Percentiles rank a stretch among this genome's conserved stretches.
Evolutionary conservation across 2,329 filamentous ascomycete genomes (phyloP).

Genomic region (Epichloe sibirici): DNA sequence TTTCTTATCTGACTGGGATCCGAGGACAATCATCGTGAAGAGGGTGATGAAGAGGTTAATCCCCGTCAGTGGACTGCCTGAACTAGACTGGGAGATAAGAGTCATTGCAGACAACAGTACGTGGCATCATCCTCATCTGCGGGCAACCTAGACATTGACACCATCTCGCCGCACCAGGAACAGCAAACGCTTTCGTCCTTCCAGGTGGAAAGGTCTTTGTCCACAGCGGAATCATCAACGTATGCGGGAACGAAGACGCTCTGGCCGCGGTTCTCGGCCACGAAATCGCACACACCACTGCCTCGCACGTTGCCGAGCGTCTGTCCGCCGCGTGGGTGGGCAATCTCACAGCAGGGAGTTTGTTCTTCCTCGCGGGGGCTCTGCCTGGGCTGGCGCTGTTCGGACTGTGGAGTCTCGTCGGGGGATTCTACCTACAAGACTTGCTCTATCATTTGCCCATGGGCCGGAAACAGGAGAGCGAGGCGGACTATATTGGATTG

Average conservation of each 20-base stretch:
- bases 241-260: constrained; percentile 54
- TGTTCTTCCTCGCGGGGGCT: constrained; percentile 35
- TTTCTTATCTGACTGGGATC: constrained; percentile 49
- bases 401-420: constrained; percentile 29
- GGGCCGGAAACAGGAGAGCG: constrained; percentile 58
- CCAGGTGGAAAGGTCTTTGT: constrained; percentile 74
- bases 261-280: constrained; percentile 67
- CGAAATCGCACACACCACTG: constrained; percentile 68
- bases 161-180: constrained; percentile 18
- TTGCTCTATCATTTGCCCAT: constrained; percentile 57
- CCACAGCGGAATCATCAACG: constrained; percentile 57
- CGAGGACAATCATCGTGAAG: constrained; percentile 42
- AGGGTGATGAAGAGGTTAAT: constrained; percentile 55
- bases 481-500: constrained; percentile 70
- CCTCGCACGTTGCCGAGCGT: constrained; percentile 55
- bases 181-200: constrained; percentile 64
- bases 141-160: background rate
- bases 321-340: constrained; percentile 40
- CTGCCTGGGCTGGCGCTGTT: constrained; percentile 28
- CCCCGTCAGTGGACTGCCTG: constrained; percentile 49
- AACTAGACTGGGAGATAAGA: constrained; percentile 55
- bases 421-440: constrained; percentile 38
- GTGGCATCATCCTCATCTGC: constrained; percentile 6
- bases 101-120: constrained; percentile 55
- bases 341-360: constrained; percentile 36